phyloP scores from a whole-genome alignment of 2,329 filamentous ascomycete genomes.

The Diaporthe citriasiana region DNA sequence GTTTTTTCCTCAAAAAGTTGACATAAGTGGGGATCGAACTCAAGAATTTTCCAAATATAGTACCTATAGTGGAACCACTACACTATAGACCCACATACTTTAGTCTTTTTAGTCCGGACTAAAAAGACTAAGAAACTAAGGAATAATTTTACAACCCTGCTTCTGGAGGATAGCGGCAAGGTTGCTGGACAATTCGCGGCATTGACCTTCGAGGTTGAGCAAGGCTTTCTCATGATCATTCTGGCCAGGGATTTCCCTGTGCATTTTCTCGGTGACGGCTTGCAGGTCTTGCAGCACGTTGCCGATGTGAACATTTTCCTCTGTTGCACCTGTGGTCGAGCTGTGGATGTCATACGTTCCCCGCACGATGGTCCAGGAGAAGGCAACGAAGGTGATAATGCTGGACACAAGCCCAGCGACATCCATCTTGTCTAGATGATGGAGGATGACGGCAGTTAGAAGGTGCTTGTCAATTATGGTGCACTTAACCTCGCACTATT shows the following conservation, averaged over 20 bases:
- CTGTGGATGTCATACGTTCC: not conserved
- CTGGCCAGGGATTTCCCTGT: fast-evolving
- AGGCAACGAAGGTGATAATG: not conserved
- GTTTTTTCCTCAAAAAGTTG: too few relatives aligned
- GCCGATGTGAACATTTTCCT: not conserved
- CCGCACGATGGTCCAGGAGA: conserved; percentile 12
- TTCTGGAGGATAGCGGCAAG: not conserved
- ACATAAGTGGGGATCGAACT: too few relatives aligned
- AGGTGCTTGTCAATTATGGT: too few relatives aligned
- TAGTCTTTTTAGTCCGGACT: too few relatives aligned
- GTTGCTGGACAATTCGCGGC: not conserved
- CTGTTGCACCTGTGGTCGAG: not conserved
- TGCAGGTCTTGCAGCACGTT: not conserved
- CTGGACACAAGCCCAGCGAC: not conserved
- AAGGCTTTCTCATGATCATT: not conserved
- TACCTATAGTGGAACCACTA: too few relatives aligned
- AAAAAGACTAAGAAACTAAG: too few relatives aligned
- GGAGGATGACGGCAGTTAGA: not conserved
- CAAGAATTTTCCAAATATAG: too few relatives aligned
- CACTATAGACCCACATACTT: too few relatives aligned
- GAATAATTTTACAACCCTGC: too few relatives aligned
- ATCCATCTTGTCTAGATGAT: not conserved
- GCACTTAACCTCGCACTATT: too few relatives aligned
- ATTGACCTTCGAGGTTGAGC: not conserved
- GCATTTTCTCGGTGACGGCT: not conserved